Conservation (phyloP, 2,329 filamentous ascomycete species). For the Fusarium oxysporum region DNA sequence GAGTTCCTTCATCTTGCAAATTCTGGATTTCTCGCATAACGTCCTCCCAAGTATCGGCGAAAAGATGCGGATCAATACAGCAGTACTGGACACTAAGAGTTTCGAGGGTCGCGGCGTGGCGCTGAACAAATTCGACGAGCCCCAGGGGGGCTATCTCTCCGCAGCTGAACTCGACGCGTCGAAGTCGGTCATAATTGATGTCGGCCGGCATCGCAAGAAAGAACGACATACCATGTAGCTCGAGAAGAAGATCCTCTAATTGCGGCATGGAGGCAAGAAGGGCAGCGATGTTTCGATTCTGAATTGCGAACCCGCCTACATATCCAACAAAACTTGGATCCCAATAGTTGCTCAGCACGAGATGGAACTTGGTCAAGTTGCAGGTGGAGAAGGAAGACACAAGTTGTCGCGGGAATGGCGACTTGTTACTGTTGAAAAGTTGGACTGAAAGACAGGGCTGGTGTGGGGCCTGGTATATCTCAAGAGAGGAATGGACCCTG, state of each 20-base stretch:
- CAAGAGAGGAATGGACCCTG: no score
- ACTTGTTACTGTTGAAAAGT: fast-evolving
- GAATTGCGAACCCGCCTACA: no score
- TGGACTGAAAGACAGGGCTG: neutral
- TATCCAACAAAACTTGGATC: no score
- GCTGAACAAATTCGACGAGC: neutral
- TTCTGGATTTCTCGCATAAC: neutral
- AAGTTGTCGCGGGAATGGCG: fast-evolving
- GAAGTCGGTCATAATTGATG: neutral
- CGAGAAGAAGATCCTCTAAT: neutral
- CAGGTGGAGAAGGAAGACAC: neutral
- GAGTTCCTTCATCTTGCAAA: neutral
- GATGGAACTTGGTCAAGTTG: neutral
- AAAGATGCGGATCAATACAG: neutral
- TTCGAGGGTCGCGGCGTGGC: neutral
- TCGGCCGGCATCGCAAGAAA: neutral
- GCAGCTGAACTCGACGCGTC: fast-evolving
- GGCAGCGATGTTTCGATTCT: no score
- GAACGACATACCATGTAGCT: neutral
- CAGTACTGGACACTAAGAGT: fast-evolving
- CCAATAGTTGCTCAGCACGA: neutral
- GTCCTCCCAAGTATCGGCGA: neutral
- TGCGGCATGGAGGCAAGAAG: neutral
- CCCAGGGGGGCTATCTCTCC: neutral
- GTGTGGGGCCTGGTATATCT: no score